Conservation (phyloP, 257 asterid genomes). For the Solanum sparsipilum region DNA sequence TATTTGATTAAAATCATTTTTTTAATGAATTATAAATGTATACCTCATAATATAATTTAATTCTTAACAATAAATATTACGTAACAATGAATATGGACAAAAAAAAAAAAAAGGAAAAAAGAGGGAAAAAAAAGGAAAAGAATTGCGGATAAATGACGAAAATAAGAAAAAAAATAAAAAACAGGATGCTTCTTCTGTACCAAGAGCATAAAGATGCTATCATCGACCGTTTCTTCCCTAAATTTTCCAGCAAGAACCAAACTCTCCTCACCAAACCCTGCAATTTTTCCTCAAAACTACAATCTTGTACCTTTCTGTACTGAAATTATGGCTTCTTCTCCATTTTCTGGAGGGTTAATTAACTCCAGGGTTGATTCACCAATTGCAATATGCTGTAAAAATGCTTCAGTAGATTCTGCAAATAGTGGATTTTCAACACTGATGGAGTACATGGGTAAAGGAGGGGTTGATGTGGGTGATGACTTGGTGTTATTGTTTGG, state of each 20-base stretch:
- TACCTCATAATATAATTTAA: no score
- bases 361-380: constrained; percentile 32
- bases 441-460: constrained; percentile 59
- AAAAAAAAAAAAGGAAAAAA: no score
- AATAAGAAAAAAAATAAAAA: no score
- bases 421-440: constrained; percentile 43
- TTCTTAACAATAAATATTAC: no score
- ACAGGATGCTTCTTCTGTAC: background rate
- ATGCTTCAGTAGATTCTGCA: background rate
- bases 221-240: constrained; percentile 20
- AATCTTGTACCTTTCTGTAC: constrained; percentile 11
- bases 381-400: background rate
- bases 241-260: constrained; percentile 20
- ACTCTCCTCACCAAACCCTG: constrained; percentile 15
- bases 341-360: constrained; percentile 21
- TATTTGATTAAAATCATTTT: no score
- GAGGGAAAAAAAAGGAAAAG: no score
- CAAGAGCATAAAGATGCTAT: constrained; percentile 28
- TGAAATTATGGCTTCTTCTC: constrained; percentile 26
- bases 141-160: background rate
- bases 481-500: constrained; percentile 52
- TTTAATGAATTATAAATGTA: no score
- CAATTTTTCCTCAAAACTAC: constrained; percentile 13
- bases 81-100: no score
- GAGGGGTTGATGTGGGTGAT: constrained; percentile 53